A percentile compares a stretch with the other conserved stretches of the same genome.
Evolutionary conservation across 495 filamentous ascomycete genomes (phyloP).

Genomic region (Penicillium lagena): DNA sequence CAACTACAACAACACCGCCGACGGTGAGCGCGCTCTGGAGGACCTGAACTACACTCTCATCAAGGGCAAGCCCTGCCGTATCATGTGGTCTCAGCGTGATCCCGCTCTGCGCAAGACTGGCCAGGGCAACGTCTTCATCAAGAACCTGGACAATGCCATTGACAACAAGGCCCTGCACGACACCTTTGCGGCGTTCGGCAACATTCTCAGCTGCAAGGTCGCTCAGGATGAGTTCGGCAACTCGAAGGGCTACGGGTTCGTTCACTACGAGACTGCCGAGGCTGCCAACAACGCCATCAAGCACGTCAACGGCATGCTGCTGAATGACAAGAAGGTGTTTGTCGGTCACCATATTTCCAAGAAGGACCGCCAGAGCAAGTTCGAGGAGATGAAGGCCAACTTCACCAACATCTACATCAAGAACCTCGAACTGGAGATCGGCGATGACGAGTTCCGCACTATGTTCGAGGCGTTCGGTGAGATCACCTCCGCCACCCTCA

Average conservation of each 20-base stretch:
- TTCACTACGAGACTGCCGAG: slow-evolving; percentile 99
- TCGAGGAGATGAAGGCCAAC: slow-evolving; percentile 99
- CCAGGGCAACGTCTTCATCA: slow-evolving; percentile 99
- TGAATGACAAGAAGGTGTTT: slow-evolving; percentile 99
- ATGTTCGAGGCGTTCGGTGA: slow-evolving; percentile 89
- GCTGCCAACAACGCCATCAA: slow-evolving; percentile 96
- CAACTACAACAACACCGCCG: slow-evolving; percentile 96
- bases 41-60: slow-evolving; percentile 99
- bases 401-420: slow-evolving; percentile 99
- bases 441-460: slow-evolving; percentile 88
- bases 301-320: slow-evolving; percentile 98
- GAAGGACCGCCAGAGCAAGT: slow-evolving; percentile 99
- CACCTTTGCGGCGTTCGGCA: slow-evolving; percentile 97
- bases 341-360: slow-evolving; percentile 99
- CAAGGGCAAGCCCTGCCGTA: slow-evolving; percentile 97
- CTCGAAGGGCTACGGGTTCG: slow-evolving; percentile 98
- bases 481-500: slow-evolving; percentile 92
- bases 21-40: slow-evolving; percentile 97
- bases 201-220: slow-evolving; percentile 99
- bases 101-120: slow-evolving; percentile 98
- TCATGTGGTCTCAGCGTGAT: slow-evolving; percentile 99
- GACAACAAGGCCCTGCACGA: slow-evolving; percentile 99
- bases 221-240: slow-evolving; percentile 92
- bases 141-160: slow-evolving; percentile 96
- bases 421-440: slow-evolving; percentile 84